Conservation (phyloP, 2,329 filamentous ascomycete species). For the Triangularia verruculosa region DNA sequence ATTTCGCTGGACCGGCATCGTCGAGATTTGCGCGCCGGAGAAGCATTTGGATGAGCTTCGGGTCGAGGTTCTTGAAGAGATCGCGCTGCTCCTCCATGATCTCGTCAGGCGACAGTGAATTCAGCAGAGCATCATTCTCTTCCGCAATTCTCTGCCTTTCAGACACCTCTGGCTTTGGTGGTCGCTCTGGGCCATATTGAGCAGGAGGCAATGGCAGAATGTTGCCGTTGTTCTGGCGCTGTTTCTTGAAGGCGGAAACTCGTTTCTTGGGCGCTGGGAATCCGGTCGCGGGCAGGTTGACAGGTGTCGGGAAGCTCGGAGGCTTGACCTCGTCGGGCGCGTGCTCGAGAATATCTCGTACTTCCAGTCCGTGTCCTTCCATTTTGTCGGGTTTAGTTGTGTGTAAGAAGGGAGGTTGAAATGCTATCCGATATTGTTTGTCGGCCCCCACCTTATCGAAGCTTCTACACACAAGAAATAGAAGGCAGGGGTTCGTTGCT, state of each 20-base stretch:
- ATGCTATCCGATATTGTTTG: background rate
- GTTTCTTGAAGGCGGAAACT: conserved; percentile 77
- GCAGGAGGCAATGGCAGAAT: conserved; percentile 24
- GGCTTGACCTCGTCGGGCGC: conserved; percentile 57
- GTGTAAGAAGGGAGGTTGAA: background rate
- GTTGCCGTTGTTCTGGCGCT: conserved; percentile 41
- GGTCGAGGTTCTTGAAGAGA: conserved; percentile 73
- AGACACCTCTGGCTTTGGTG: conserved; percentile 39
- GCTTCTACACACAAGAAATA: too few relatives aligned
- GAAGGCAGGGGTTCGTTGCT: too few relatives aligned
- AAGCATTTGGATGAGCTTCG: conserved; percentile 71
- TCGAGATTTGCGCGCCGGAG: conserved; percentile 75
- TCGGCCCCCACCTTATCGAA: background rate
- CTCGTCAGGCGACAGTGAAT: conserved; percentile 75
- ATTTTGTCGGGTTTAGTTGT: conserved; percentile 26
- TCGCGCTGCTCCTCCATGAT: conserved; percentile 79
- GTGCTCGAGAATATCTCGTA: conserved; percentile 80
- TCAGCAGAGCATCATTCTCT: conserved; percentile 73
- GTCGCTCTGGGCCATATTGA: conserved; percentile 11
- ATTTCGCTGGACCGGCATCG: conserved; percentile 53
- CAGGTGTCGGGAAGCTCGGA: conserved; percentile 58
- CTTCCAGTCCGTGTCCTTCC: conserved; percentile 46
- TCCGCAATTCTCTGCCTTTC: conserved; percentile 74
- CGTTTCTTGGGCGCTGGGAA: conserved; percentile 90
- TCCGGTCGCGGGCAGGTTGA: conserved; percentile 59